phyloP scores from a whole-genome alignment of 2,329 filamentous ascomycete species.

The Fusarium sp. region DNA sequence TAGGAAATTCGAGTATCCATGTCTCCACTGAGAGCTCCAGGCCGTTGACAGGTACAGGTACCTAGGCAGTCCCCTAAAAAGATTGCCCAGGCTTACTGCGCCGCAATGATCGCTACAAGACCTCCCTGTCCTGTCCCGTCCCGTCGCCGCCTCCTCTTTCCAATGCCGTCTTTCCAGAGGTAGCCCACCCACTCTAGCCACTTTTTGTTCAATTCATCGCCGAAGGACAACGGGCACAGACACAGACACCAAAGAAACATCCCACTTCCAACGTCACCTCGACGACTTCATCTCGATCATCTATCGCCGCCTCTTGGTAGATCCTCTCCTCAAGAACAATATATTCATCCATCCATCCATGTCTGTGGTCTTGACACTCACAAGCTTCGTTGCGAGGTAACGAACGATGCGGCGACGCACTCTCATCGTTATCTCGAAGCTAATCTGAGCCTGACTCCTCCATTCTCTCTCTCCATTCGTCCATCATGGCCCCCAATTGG shows the following conservation, averaged over 20 bases:
- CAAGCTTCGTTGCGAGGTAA: conserved; percentile 15
- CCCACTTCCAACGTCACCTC: conserved; percentile 24
- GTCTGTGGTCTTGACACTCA: not conserved
- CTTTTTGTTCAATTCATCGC: conserved; percentile 4
- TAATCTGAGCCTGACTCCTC: not conserved
- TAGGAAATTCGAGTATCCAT: not conserved
- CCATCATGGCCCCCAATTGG: conserved; percentile 23
- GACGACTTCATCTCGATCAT: conserved; percentile 8
- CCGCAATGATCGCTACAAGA: conserved; percentile 10
- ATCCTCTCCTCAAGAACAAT: not conserved
- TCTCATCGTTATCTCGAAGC: conserved; percentile 2
- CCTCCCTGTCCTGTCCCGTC: not conserved
- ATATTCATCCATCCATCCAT: conserved; percentile 15
- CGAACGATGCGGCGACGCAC: conserved; percentile 23
- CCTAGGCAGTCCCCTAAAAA: not conserved
- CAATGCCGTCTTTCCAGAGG: not conserved
- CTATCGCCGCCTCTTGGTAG: not conserved
- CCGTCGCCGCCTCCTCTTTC: not conserved
- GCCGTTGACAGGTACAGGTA: not conserved
- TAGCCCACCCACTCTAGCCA: not conserved
- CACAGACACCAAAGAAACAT: conserved; percentile 6
- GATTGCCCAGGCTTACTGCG: not conserved
- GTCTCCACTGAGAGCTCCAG: not conserved
- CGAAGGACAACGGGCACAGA: not conserved
- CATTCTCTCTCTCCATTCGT: not conserved